Base-by-base conservation (phyloP, 345 rosid species). In the Salix suchowensis region DNA sequence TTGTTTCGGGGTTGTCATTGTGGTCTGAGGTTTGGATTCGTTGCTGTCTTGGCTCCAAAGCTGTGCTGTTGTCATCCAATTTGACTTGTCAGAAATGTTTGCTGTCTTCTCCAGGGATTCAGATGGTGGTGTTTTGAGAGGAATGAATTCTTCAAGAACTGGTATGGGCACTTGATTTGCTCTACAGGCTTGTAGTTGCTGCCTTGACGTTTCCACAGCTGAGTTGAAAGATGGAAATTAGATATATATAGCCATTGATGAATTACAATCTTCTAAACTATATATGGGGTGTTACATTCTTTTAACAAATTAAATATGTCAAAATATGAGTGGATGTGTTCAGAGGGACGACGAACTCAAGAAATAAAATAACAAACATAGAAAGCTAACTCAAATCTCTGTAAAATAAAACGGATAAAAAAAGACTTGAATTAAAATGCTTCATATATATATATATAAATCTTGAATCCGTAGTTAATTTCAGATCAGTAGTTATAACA, bases 21-120 rank as follows among this genome's bases (percentile, higher is more conserved):
- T 61, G 54, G 81, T 55, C 76, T 81, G 82, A 13, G 87, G 85
- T 74, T 85, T 84, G 40, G 83, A 77, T 74, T 82, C 89, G n/a
- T 81, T 86, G 42, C 84, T 86, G 4, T 90, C 77, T 81, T 93
- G 97, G 88, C 93, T 94, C 99, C 99, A 96, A 18, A 96, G 88
- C 66, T 94, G 98, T 42, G 97, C 98, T 68, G 88, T 94, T 32
- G 89, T 88, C 99, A 96, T 96, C 99, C 99, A 96, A 44, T 72
- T 89, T 21, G 85, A 89, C 85, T 92, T 96, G 40, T 88, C 88
- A 18, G 87, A 84, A 39, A 76, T 50, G 84, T 62, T 82, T 21
- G 68, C 42, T 0, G 76, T 50, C 37, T 85, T 89, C 36, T 90
- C 96, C 6, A 86, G 64, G 71, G 70, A 75, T 48, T 84, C 87